Conservation (phyloP, 108 stramenopile species). For the Cyclostephanos invisitatus region DNA sequence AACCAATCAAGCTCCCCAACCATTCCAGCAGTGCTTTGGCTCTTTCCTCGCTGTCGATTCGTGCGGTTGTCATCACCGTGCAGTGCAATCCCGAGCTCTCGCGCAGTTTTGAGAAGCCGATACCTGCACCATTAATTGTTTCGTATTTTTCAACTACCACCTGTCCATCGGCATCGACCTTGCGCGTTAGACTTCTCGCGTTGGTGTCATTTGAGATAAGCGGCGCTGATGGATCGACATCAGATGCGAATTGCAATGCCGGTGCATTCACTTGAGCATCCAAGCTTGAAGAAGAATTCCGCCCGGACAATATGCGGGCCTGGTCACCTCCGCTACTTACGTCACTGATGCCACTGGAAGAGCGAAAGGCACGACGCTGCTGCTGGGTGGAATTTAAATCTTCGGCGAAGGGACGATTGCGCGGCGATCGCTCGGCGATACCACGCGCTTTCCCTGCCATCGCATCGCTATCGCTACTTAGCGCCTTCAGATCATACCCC, state of each 20-base stretch:
- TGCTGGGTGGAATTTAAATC: slow-evolving; percentile 19
- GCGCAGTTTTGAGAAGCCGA: slow-evolving; percentile 71
- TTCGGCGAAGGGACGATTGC: slow-evolving; percentile 19
- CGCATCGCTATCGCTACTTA: slow-evolving; percentile 4
- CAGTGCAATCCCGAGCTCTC: slow-evolving; percentile 74
- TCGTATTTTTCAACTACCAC: slow-evolving; percentile 67
- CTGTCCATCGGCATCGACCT: slow-evolving; percentile 85
- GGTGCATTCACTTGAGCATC: not conserved
- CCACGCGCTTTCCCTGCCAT: slow-evolving; percentile 3
- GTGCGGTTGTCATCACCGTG: slow-evolving; percentile 69
- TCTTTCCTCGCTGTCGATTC: slow-evolving; percentile 72
- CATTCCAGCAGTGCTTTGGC: slow-evolving; percentile 72
- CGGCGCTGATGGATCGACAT: slow-evolving; percentile 36
- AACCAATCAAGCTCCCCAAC: slow-evolving; percentile 72
- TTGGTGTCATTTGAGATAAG: slow-evolving; percentile 55
- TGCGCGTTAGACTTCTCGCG: slow-evolving; percentile 72
- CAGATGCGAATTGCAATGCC: slow-evolving; percentile 14
- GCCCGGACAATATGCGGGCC: not conserved
- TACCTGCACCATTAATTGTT: slow-evolving; percentile 61
- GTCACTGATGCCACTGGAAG: not conserved
- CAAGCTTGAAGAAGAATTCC: slow-evolving; percentile 1
- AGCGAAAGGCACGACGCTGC: slow-evolving; percentile 22
- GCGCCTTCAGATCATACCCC: slow-evolving; percentile 22
- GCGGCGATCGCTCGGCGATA: not conserved
- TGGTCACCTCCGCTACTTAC: slow-evolving; percentile 2